These are phyloP conservation scores for Pyrenophora teres DNA, from an alignment of 2,329 filamentous ascomycete genomes.

Conservation along the genomic window DNA sequence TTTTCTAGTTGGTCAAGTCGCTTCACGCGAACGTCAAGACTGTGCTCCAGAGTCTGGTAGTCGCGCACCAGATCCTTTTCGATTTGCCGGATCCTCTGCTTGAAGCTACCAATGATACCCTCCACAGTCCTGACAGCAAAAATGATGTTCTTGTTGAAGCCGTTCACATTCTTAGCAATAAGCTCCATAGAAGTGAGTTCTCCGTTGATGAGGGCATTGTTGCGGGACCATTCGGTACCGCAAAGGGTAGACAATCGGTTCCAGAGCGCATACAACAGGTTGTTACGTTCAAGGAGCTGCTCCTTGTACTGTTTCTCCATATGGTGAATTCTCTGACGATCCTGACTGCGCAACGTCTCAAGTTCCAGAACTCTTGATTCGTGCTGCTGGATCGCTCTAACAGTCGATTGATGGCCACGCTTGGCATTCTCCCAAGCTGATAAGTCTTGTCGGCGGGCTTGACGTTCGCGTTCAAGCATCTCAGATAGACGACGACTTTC, in stretches of 20 bases:
- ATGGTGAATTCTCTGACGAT: conserved; percentile 74
- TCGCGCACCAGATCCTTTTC: conserved; percentile 90
- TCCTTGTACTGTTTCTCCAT: conserved; percentile 84
- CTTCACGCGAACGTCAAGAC: conserved; percentile 77
- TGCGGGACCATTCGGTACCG: conserved; percentile 88
- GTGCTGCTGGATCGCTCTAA: conserved; percentile 82
- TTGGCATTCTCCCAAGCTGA: conserved; percentile 86
- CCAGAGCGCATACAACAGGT: conserved; percentile 86
- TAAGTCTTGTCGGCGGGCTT: conserved; percentile 82
- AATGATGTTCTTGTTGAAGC: conserved; percentile 88
- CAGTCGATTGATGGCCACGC: conserved; percentile 83
- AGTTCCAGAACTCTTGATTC: conserved; percentile 85
- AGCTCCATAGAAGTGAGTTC: conserved; percentile 84
- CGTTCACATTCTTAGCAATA: conserved; percentile 81
- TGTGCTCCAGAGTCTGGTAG: conserved; percentile 83
- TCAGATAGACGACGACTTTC: conserved; percentile 85
- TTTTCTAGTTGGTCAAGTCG: conserved; percentile 87
- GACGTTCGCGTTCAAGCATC: conserved; percentile 87
- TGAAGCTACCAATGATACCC: conserved; percentile 75
- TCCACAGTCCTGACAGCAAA: conserved; percentile 88
- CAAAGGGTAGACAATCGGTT: conserved; percentile 84
- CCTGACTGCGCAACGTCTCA: conserved; percentile 75
- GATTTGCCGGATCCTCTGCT: conserved; percentile 77
- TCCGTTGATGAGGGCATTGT: conserved; percentile 86
- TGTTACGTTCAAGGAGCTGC: conserved; percentile 87